phyloP scores from a whole-genome alignment of 2,329 filamentous ascomycete species.

The Tolypocladium guangdongense region DNA sequence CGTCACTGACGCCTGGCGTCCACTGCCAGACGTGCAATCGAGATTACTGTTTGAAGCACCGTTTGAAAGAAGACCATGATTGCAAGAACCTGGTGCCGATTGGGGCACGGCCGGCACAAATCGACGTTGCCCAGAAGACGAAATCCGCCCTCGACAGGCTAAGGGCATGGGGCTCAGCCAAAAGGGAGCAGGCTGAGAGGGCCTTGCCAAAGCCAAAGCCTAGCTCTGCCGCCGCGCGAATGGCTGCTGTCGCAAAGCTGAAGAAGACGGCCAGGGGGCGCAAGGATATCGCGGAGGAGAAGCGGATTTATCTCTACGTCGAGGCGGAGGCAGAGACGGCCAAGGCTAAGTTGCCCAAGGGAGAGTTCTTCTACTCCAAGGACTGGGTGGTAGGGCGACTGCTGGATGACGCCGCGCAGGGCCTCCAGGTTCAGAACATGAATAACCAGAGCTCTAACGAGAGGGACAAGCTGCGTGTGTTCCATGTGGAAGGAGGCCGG shows the following conservation, averaged over 20 bases:
- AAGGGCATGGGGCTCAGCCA: constrained; percentile 68
- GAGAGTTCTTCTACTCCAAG: constrained; percentile 67
- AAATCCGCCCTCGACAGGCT: constrained; percentile 66
- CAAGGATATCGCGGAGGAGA: constrained; percentile 65
- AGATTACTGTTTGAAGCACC: constrained; percentile 68
- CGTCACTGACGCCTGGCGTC: constrained; percentile 54
- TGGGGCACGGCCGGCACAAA: constrained; percentile 34
- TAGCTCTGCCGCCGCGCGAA: constrained; percentile 49
- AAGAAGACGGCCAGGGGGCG: constrained; percentile 90
- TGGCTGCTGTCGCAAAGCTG: constrained; percentile 62
- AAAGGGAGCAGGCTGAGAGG: constrained; percentile 51
- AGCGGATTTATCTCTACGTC: constrained; percentile 81
- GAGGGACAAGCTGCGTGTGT: constrained; percentile 72
- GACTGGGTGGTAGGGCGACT: constrained; percentile 87
- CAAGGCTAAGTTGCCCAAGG: constrained; percentile 70
- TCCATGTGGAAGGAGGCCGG: constrained; percentile 83
- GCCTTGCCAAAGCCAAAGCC: constrained; percentile 53
- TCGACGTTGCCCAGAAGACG: constrained; percentile 50
- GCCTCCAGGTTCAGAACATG: constrained; percentile 69
- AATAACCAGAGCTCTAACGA: constrained; percentile 71
- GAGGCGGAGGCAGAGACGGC: constrained; percentile 84
- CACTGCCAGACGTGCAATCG: constrained; percentile 63
- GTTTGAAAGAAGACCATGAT: constrained; percentile 70
- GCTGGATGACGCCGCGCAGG: constrained; percentile 66
- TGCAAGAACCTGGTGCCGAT: constrained; percentile 63